phyloP scores from a whole-genome alignment of 2,329 filamentous ascomycete species.

The Hymenotorrendiella dingleyae region DNA sequence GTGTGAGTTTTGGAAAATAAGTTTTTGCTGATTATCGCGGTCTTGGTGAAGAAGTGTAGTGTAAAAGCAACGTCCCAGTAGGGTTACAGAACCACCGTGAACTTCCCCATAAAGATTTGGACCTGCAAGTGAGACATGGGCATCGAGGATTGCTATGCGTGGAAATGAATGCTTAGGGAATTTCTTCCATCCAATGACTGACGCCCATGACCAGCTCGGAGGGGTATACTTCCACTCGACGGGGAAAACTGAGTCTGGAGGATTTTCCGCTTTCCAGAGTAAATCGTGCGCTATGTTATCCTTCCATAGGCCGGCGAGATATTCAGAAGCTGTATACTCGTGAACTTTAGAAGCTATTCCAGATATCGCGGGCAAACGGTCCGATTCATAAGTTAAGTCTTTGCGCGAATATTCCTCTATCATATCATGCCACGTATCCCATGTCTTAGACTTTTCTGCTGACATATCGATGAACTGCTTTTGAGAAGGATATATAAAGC shows the following conservation, averaged over 20 bases:
- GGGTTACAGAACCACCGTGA: no score
- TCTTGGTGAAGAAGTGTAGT: no score
- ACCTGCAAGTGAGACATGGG: no score
- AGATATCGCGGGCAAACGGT: slow-evolving; percentile 9
- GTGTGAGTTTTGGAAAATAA: no score
- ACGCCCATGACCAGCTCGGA: slow-evolving; percentile 7
- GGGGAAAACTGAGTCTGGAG: no score
- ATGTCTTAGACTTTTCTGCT: background rate
- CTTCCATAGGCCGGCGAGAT: slow-evolving; percentile 7
- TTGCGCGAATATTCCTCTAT: slow-evolving; percentile 1
- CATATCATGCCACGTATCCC: background rate
- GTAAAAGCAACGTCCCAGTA: no score
- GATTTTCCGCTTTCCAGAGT: background rate
- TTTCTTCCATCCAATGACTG: background rate
- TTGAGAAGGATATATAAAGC: no score
- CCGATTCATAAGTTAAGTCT: slow-evolving; percentile 7
- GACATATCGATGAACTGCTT: no score
- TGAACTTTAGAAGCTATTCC: slow-evolving; percentile 4
- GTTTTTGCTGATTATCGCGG: no score
- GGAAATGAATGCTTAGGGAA: no score
- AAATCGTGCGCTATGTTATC: slow-evolving; percentile 1
- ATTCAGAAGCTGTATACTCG: background rate
- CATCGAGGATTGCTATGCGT: no score
- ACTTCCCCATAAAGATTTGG: no score
- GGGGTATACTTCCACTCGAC: background rate